Evolutionary conservation across 2,329 filamentous ascomycete species (phyloP), one percentile per base, ranked within the genome.

Genomic region (Teratosphaeriaceae sp.): DNA sequence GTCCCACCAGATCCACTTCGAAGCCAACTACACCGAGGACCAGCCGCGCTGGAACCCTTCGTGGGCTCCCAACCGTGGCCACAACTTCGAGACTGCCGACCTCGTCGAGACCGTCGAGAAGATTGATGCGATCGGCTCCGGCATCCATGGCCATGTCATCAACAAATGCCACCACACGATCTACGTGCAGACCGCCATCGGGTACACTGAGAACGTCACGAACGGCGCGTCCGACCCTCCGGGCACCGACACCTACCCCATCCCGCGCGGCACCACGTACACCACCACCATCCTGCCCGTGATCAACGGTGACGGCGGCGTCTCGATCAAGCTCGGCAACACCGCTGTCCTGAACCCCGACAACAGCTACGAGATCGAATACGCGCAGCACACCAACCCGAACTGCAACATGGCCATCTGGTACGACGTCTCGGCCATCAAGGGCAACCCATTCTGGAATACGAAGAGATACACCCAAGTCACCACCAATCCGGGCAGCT

Each of bases 71-170:
- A n/a, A n/a, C n/a, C n/a, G n/a, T n/a, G 19, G 38, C 16, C 24
- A 27, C 5, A n/a, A 15, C 37, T 19, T 20, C 23, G 22, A 15
- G n/a, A n/a, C n/a, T n/a, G n/a, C n/a, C 22, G 29, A 29, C 37
- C 12, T 15, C 38, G 8, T 20, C 18, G 9, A 12, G 9, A 29
- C 9, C 18, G 15, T 33, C 38, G 5, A 19, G 13, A 19, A 21
- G 9, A 3, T 18, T 20, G 19, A 22, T 13, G 3, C 26, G 3
- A 15, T 41, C 38, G 26, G 38, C 19, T 18, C 16, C 29, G 27
- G 38, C 27, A 41, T 41, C 38, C 3, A 30, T 18, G 38, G 38
- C 18, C 38, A 41, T 16, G 38, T 41, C 26, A 26, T 30, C 18
- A 41, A 41, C 20, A 22, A 20, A 15, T 41, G 38, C 29, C 11